A percentile compares a stretch with the other conserved stretches of the same genome.
These are phyloP conservation scores for Saccharomycopsis sp. DNA, from an alignment of 805 yeast genomes.

Conservation along the genomic window DNA sequence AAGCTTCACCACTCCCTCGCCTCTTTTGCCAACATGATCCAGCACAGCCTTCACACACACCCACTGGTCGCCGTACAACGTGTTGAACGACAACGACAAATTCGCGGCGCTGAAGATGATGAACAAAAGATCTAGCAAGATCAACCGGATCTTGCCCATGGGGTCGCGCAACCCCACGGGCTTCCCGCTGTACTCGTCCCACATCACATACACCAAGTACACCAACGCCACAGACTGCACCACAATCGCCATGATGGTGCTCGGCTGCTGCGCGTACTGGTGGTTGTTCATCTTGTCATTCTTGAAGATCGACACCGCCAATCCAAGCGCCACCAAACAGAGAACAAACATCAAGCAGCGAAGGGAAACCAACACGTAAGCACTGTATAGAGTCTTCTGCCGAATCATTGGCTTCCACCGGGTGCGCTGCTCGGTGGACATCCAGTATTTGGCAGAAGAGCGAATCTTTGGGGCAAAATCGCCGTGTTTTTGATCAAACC, in stretches of 20 bases:
- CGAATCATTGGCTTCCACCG: conserved; percentile 55
- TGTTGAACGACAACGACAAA: conserved; percentile 74
- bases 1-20: neutral
- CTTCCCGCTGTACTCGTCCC: conserved; percentile 85
- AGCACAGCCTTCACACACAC: conserved; percentile 41
- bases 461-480: conserved; percentile 33
- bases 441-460: conserved; percentile 60
- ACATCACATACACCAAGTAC: conserved; percentile 73
- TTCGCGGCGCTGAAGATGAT: conserved; percentile 87
- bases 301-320: conserved; percentile 53
- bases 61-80: conserved; percentile 76
- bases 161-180: conserved; percentile 89
- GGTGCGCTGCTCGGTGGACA: conserved; percentile 51
- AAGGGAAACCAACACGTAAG: conserved; percentile 71
- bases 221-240: conserved; percentile 73
- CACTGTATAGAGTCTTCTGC: conserved; percentile 58
- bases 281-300: conserved; percentile 16
- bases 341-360: conserved; percentile 52
- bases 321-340: conserved; percentile 58
- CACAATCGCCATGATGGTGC: conserved; percentile 86
- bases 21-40: no score
- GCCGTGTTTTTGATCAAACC: conserved; percentile 22
- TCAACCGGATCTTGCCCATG: conserved; percentile 67
- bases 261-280: conserved; percentile 55
- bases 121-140: conserved; percentile 75